Percentiles rank a stretch among this genome's conserved stretches.
Conservation (phyloP, 768 basidiomycete genomes). For the Phlegmacium glaucopus region DNA sequence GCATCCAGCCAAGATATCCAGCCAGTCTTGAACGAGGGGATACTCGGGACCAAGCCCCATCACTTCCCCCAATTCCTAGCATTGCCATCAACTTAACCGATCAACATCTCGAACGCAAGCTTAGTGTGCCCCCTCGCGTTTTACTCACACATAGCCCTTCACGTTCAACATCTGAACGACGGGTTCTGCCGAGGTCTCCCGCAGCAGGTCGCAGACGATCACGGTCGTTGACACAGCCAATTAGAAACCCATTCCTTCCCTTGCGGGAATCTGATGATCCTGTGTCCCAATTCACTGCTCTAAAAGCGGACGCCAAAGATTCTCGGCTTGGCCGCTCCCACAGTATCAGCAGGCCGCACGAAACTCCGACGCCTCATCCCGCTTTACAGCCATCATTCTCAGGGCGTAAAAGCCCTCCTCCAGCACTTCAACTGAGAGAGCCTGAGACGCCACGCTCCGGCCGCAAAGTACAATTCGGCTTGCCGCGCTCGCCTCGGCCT, state of each 20-base stretch:
- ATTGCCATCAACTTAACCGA: slow-evolving; percentile 8
- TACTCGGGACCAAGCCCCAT: slow-evolving; percentile 14
- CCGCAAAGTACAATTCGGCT: slow-evolving; percentile 16
- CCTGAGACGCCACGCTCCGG: slow-evolving; percentile 9
- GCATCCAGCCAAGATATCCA: slow-evolving; percentile 31
- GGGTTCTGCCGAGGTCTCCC: slow-evolving; percentile 29
- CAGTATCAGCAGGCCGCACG: slow-evolving; percentile 13
- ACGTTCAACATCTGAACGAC: slow-evolving; percentile 16
- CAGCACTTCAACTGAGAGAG: background rate
- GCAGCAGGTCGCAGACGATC: slow-evolving; percentile 22
- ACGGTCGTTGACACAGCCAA: slow-evolving; percentile 27
- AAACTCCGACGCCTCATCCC: slow-evolving; percentile 9
- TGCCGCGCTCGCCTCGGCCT: slow-evolving; percentile 14
- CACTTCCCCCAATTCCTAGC: slow-evolving; percentile 16
- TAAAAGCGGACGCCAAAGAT: slow-evolving; percentile 13
- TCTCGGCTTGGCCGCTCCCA: slow-evolving; percentile 15
- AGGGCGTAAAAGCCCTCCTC: background rate
- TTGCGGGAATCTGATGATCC: slow-evolving; percentile 27
- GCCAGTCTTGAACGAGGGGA: slow-evolving; percentile 32
- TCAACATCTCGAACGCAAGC: slow-evolving; percentile 11
- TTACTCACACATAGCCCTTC: slow-evolving; percentile 17
- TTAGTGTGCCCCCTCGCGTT: slow-evolving; percentile 21
- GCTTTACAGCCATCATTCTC: no score
- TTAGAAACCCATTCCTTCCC: slow-evolving; percentile 38
- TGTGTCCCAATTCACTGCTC: slow-evolving; percentile 16